Evolutionary conservation across 305 asterid species (phyloP).

Genomic region (Solanum hybrid): DNA sequence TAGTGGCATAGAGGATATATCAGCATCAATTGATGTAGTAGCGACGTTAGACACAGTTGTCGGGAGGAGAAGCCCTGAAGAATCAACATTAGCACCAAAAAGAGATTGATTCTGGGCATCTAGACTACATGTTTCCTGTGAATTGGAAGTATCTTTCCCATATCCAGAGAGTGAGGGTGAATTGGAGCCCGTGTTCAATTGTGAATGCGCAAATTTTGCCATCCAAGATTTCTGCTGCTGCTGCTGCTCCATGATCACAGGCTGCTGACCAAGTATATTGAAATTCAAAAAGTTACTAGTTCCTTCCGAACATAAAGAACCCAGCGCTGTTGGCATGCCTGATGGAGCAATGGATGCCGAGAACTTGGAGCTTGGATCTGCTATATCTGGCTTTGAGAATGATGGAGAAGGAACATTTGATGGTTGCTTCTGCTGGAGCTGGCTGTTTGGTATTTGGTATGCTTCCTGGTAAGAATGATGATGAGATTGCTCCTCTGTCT

Average conservation of each 20-base stretch:
- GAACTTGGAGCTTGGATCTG: conserved; percentile 41
- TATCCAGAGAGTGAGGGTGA: conserved; percentile 36
- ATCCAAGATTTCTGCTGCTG: conserved; percentile 65
- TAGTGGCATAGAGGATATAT: conserved; percentile 48
- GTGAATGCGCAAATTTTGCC: conserved; percentile 40
- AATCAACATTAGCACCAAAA: conserved; percentile 52
- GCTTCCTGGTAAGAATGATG: conserved; percentile 52
- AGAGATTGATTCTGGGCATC: conserved; percentile 57
- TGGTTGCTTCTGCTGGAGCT: conserved; percentile 59
- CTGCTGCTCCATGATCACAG: conserved; percentile 48
- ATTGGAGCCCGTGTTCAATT: conserved; percentile 28
- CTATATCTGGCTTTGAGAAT: conserved; percentile 49
- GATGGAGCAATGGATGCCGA: conserved; percentile 41
- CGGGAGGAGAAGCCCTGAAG: conserved; percentile 69
- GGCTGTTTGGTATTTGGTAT: conserved; percentile 42
- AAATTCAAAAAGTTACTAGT: conserved; percentile 49
- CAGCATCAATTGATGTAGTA: conserved; percentile 48
- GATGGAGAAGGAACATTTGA: conserved; percentile 61
- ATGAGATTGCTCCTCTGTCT: conserved; percentile 30
- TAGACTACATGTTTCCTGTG: conserved; percentile 51
- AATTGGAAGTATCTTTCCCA: conserved; percentile 59
- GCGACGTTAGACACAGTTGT: conserved; percentile 49
- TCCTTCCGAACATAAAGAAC: conserved; percentile 63
- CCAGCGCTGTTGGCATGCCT: conserved; percentile 53
- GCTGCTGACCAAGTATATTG: conserved; percentile 58